Evolutionary conservation across 768 basidiomycete species (phyloP).

Genomic region (Tulasnella sp.): DNA sequence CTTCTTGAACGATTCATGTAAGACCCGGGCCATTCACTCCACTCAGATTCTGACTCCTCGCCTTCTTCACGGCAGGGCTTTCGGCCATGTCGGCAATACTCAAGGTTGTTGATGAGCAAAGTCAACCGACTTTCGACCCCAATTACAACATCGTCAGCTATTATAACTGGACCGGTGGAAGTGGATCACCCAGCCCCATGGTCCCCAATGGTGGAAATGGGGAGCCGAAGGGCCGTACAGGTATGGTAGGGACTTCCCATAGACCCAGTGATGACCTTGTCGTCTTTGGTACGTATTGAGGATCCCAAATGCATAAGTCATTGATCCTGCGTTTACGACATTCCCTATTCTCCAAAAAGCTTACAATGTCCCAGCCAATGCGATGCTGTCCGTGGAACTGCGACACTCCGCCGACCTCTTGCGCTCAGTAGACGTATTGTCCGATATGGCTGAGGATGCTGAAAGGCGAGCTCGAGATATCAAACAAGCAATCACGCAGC

Average conservation of each 20-base stretch:
- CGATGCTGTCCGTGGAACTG: slow-evolving; percentile 70
- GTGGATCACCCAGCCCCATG: slow-evolving; percentile 35
- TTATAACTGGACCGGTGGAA: slow-evolving; percentile 72
- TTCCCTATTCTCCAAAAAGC: slow-evolving; percentile 32
- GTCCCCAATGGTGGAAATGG: slow-evolving; percentile 61
- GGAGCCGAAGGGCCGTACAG: slow-evolving; percentile 64
- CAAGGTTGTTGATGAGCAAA: slow-evolving; percentile 65
- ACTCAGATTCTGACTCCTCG: slow-evolving; percentile 14
- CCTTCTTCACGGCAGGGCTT: slow-evolving; percentile 38
- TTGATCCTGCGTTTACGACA: too few relatives aligned
- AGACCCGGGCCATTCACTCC: slow-evolving; percentile 20
- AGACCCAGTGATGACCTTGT: slow-evolving; percentile 67
- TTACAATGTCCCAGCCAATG: slow-evolving; percentile 68
- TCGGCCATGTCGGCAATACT: slow-evolving; percentile 60
- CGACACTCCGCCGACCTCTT: slow-evolving; percentile 48
- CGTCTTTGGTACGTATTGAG: slow-evolving; percentile 39
- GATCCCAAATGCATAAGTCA: neutral
- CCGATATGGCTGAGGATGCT: neutral
- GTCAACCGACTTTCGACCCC: slow-evolving; percentile 52
- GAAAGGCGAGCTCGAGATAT: neutral
- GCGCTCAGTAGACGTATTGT: slow-evolving; percentile 26
- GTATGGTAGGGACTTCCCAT: slow-evolving; percentile 65
- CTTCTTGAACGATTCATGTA: slow-evolving; percentile 61
- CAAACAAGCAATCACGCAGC: slow-evolving; percentile 15
- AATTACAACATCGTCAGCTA: slow-evolving; percentile 65